Percentiles rank a stretch among this genome's conserved stretches.
These are phyloP conservation scores for Raddia distichophylla DNA, from an alignment of 176 grass and related monocot species.

Conservation along the genomic window DNA sequence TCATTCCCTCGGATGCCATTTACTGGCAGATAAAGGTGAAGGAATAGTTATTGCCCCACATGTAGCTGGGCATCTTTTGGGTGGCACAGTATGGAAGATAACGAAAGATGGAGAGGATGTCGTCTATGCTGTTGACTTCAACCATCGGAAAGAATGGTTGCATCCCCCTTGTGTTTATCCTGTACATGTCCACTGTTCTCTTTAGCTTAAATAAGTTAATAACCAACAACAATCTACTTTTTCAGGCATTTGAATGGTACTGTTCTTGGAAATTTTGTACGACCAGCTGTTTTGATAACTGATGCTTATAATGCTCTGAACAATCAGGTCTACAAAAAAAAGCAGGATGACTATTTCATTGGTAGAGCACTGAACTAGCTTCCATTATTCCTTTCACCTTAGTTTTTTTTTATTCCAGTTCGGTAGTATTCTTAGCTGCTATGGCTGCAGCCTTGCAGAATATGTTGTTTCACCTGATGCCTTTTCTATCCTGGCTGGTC, in stretches of 20 bases:
- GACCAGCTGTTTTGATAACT: conserved; percentile 98
- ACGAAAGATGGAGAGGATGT: conserved; percentile 97
- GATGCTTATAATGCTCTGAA: conserved; percentile 95
- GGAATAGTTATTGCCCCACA: conserved; percentile 96
- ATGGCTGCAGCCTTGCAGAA: background rate
- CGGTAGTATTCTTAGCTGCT: background rate
- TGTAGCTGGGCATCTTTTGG: conserved; percentile 94
- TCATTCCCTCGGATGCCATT: conserved; percentile 17
- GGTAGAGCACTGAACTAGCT: conserved; percentile 48
- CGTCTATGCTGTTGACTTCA: conserved; percentile 89
- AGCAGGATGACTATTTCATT: conserved; percentile 91
- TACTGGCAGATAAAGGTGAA: conserved; percentile 82
- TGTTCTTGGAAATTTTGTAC: conserved; percentile 76
- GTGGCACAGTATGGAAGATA: conserved; percentile 95
- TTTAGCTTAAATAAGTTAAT: conserved; percentile 16
- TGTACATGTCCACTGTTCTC: conserved; percentile 1
- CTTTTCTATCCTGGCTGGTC: background rate
- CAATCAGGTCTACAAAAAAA: conserved; percentile 85
- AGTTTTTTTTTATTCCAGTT: background rate
- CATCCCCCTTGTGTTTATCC: conserved; percentile 6
- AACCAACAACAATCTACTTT: conserved; percentile 32
- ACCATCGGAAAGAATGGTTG: conserved; percentile 90
- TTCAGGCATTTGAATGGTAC: conserved; percentile 96
- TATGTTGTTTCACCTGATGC: background rate
- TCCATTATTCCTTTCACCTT: conserved; percentile 16